Evolutionary conservation across 2,329 filamentous ascomycete genomes (phyloP), one percentile per base, ranked within the genome.

Genomic region (Amauroascus niger): DNA sequence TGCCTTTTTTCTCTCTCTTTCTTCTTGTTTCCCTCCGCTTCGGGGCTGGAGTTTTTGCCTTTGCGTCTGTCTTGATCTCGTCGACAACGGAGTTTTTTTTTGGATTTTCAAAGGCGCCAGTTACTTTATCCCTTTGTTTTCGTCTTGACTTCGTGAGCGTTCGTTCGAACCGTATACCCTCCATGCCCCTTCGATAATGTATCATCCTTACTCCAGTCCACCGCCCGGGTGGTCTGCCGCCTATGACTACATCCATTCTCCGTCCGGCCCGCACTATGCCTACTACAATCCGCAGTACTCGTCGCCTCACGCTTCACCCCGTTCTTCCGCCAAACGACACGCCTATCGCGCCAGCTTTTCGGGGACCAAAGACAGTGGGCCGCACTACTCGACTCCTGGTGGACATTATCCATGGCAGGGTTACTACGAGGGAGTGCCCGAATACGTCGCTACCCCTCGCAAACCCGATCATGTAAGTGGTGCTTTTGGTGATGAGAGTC

Each of bases 381-480:
- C 67, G 55, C 74, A 67, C 64, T 67, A 74, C 58, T 71, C 66
- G 52, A 22, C 47, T 13, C 67, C 61, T 35, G 32, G 49, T 18
- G 43, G 48, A n/a, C 26, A 50, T 13, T 51, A 48, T 32, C 47
- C 26, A n/a, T 57, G 52, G 63, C 75, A 58, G 71, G 66, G 67
- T 55, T 76, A 73, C 63, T 73, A 77, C 61, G 71, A 76, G 46
- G 57, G 67, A 49, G 68, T 68, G 61, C 70, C 70, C 64, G 68
- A 76, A 68, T 69, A 78, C 74, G 67, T 74, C 72, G 68, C 75
- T 58, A 71, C 72, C 71, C 73, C 77, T 71, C 71, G 68, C 65
- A 74, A 73, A 67, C 75, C 78, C 69, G 79, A 83, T 71, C 77
- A 79, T 82, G 81, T 83, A 82, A 83, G 81, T 83, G 76, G 75